Conservation (phyloP, 352 stramenopile genomes). For the Phytophthora quininea region DNA sequence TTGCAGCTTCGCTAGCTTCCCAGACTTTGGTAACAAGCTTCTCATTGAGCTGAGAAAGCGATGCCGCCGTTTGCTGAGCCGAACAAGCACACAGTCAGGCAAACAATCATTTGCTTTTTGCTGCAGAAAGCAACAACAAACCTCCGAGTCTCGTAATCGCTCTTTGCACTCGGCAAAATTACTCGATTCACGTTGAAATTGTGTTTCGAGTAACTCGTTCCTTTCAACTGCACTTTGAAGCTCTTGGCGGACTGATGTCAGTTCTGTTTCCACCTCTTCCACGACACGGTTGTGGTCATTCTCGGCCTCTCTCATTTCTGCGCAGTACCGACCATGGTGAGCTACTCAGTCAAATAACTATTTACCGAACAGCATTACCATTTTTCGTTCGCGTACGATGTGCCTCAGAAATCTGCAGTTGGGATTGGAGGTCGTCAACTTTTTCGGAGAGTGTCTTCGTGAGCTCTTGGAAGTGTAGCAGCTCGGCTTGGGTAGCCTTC, state of each 20-base stretch:
- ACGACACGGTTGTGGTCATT: constrained; percentile 36
- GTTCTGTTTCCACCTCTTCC: constrained; percentile 38
- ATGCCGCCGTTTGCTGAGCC: constrained; percentile 61
- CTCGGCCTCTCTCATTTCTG: constrained; percentile 50
- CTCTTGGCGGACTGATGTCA: constrained; percentile 38
- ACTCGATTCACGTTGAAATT: constrained; percentile 51
- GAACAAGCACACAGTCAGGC: background rate
- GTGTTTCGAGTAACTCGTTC: constrained; percentile 38
- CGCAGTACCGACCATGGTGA: constrained; percentile 5
- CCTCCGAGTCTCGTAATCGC: constrained; percentile 61
- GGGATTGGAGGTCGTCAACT: constrained; percentile 51
- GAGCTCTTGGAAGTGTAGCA: constrained; percentile 61
- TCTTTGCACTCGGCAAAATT: constrained; percentile 53
- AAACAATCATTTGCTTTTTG: background rate
- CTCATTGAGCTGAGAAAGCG: constrained; percentile 75
- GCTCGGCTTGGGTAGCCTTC: constrained; percentile 48
- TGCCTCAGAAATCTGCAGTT: constrained; percentile 55
- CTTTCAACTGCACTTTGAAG: constrained; percentile 34
- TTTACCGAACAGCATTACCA: constrained; percentile 25
- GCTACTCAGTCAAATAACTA: background rate
- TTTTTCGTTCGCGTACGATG: constrained; percentile 38
- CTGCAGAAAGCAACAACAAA: constrained; percentile 16
- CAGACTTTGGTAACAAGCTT: constrained; percentile 70
- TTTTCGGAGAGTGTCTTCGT: constrained; percentile 58
- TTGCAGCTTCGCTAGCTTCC: constrained; percentile 61